Conservation (phyloP, 73 alveolate genomes). For the Paramecium sonneborni region DNA sequence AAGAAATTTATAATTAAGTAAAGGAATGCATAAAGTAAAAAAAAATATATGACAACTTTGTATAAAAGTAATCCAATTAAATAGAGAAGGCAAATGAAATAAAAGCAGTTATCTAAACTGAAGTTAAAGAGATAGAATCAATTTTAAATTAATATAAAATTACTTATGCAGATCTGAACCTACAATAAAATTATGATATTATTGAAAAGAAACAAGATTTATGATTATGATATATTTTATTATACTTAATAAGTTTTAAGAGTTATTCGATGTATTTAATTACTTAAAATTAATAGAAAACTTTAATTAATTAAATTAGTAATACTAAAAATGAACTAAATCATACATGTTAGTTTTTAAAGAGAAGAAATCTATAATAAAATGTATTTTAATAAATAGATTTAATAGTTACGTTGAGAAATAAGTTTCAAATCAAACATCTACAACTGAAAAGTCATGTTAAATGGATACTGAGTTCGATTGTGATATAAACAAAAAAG, state of each 20-base stretch:
- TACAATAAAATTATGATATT: background rate
- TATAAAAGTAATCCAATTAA: background rate
- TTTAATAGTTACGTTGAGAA: background rate
- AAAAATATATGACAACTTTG: background rate
- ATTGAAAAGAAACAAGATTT: background rate
- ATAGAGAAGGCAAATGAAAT: background rate
- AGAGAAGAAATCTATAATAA: background rate
- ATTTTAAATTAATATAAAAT: background rate
- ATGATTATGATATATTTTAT: background rate
- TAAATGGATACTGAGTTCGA: constrained; percentile 23
- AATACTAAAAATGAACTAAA: background rate
- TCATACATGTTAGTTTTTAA: background rate
- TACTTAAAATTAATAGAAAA: background rate
- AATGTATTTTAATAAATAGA: background rate
- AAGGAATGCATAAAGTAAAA: background rate
- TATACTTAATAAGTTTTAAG: background rate
- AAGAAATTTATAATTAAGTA: background rate
- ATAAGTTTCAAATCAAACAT: background rate
- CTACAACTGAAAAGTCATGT: background rate
- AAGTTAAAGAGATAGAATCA: background rate
- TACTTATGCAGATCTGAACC: background rate
- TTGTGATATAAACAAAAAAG: background rate
- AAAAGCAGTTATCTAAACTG: background rate
- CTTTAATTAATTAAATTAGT: constrained; percentile 16
- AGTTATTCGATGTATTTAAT: background rate